These are phyloP conservation scores for Basidiobolus meristosporus DNA, from an alignment of 371 early-diverging fungal genomes.

Conservation along the genomic window DNA sequence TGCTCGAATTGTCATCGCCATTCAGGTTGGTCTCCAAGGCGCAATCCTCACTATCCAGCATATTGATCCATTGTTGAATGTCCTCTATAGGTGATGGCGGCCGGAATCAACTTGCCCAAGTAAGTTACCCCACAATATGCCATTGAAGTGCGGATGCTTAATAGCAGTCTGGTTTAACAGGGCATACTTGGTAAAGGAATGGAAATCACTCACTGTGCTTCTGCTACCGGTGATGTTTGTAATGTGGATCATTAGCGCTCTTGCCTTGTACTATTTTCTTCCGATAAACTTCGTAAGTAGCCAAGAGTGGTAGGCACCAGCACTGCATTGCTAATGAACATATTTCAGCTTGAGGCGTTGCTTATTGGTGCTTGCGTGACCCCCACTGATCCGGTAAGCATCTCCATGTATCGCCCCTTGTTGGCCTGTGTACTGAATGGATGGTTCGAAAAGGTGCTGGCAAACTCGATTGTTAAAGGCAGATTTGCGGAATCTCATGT, in stretches of 20 bases:
- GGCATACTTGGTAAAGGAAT: constrained; percentile 37
- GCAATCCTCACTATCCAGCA: too few species aligned
- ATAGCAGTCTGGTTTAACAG: constrained; percentile 10
- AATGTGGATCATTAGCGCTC: constrained; percentile 71
- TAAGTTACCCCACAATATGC: too few species aligned
- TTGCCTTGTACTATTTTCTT: constrained; percentile 40
- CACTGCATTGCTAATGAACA: background rate
- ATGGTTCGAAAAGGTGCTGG: constrained; percentile 63
- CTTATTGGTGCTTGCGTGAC: constrained; percentile 78
- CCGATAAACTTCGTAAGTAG: constrained; percentile 37
- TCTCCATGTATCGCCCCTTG: too few species aligned
- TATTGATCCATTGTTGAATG: too few species aligned
- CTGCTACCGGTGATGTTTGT: constrained; percentile 67
- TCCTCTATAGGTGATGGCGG: too few species aligned
- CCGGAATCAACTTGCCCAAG: too few species aligned
- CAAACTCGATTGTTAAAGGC: constrained; percentile 86
- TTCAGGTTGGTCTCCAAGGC: constrained; percentile 44
- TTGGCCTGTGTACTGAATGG: too few species aligned
- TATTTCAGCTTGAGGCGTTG: constrained; percentile 43
- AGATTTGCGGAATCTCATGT: constrained; percentile 83
- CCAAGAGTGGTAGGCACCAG: background rate
- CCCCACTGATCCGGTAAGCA: constrained; percentile 86
- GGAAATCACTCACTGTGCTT: constrained; percentile 48
- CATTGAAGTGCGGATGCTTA: constrained; percentile 2
- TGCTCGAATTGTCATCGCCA: constrained; percentile 56